These are phyloP conservation scores for Nothophoma quercina DNA, from an alignment of 2,329 filamentous ascomycete species.

Conservation along the genomic window DNA sequence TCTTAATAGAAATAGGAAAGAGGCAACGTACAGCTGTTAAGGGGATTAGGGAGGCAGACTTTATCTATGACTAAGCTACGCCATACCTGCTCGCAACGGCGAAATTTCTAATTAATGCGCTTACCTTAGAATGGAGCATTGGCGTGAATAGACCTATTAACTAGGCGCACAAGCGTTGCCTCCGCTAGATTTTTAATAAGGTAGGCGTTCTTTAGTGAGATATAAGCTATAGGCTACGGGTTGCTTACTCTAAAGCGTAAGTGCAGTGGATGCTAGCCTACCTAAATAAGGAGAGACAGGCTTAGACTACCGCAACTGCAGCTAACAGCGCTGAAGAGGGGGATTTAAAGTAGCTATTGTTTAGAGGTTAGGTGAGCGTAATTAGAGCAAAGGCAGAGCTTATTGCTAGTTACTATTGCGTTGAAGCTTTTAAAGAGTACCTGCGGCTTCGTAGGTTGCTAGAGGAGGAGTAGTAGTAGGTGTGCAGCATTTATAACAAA, in stretches of 20 bases:
- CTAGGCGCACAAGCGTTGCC: slow-evolving; percentile 5
- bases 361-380: background rate
- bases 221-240: background rate
- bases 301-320: slow-evolving; percentile 4
- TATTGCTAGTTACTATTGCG: slow-evolving; percentile 2
- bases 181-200: slow-evolving; percentile 7
- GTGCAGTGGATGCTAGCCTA: slow-evolving; percentile 16
- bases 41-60: slow-evolving; percentile 3
- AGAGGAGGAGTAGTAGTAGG: slow-evolving; percentile 6
- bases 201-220: slow-evolving; percentile 9
- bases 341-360: slow-evolving; percentile 3
- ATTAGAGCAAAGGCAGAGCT: slow-evolving; percentile 6
- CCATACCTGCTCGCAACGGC: slow-evolving; percentile 5
- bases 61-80: slow-evolving; percentile 3
- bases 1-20: background rate
- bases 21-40: slow-evolving; percentile 8
- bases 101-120: slow-evolving; percentile 5
- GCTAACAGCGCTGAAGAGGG: slow-evolving; percentile 12
- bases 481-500: slow-evolving; percentile 8
- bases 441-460: background rate
- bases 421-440: slow-evolving; percentile 9
- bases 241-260: slow-evolving; percentile 3
- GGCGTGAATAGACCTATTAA: slow-evolving; percentile 5
- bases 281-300: slow-evolving; percentile 7
- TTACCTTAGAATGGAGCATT: slow-evolving; percentile 8